These are phyloP conservation scores for Ganoderma lingzhi DNA, from an alignment of 1,284 basidiomycete genomes.

Conservation along the genomic window DNA sequence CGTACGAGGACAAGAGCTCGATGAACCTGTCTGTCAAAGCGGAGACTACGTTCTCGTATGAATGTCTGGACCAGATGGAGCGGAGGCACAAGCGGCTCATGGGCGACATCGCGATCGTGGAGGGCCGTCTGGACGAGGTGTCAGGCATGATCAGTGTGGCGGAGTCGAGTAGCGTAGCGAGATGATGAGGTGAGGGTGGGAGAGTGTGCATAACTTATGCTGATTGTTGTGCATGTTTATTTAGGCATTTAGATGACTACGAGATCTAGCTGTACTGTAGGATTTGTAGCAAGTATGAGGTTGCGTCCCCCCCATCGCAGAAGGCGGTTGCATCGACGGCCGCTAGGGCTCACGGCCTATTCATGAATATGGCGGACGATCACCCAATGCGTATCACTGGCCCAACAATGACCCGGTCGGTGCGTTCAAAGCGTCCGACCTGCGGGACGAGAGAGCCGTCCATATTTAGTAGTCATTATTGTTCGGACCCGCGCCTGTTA, in stretches of 20 bases:
- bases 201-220: background rate
- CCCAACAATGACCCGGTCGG: background rate
- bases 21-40: slow-evolving; percentile 6
- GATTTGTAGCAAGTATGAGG: slow-evolving; percentile 10
- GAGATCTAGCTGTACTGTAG: slow-evolving; percentile 8
- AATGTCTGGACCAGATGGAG: slow-evolving; percentile 37
- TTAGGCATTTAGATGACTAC: background rate
- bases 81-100: slow-evolving; percentile 37
- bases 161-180: background rate
- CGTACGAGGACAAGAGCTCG: slow-evolving; percentile 29
- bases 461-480: background rate
- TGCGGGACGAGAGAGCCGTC: background rate
- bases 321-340: background rate
- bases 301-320: background rate
- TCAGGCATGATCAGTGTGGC: slow-evolving; percentile 22
- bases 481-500: background rate
- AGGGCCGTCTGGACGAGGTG: slow-evolving; percentile 37
- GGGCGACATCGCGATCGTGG: slow-evolving; percentile 41
- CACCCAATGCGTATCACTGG: background rate
- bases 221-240: slow-evolving; percentile 1
- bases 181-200: background rate
- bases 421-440: background rate
- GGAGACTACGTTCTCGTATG: slow-evolving; percentile 30
- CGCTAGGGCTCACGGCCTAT: background rate
- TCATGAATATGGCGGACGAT: background rate